phyloP scores from a whole-genome alignment of 495 filamentous ascomycete genomes.

The Xylaria curta region DNA sequence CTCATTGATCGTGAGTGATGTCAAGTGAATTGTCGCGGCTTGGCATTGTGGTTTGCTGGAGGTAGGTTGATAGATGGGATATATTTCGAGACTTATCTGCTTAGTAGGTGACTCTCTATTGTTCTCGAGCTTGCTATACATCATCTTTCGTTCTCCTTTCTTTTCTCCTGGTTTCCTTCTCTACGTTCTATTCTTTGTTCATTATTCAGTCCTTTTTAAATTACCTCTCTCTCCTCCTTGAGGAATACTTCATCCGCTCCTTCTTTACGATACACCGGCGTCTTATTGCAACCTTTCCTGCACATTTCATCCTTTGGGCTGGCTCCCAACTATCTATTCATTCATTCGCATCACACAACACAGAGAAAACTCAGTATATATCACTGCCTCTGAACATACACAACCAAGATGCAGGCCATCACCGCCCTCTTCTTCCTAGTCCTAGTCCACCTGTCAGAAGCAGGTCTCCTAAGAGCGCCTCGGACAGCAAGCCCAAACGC shows the following conservation, averaged over 20 bases:
- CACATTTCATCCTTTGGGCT: neutral
- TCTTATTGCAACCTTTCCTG: neutral
- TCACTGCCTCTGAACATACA: neutral
- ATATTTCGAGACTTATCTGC: neutral
- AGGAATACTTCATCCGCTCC: neutral
- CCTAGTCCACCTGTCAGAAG: slow-evolving; percentile 25
- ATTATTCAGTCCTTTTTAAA: neutral
- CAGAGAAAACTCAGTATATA: neutral
- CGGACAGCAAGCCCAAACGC: neutral
- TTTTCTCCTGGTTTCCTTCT: neutral
- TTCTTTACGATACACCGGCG: neutral
- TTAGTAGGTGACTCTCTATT: neutral
- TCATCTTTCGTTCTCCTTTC: neutral
- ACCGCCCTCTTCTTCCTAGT: slow-evolving; percentile 26
- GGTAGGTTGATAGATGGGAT: neutral
- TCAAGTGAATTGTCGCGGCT: slow-evolving; percentile 5
- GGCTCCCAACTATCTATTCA: slow-evolving; percentile 1
- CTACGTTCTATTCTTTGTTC: slow-evolving; percentile 1
- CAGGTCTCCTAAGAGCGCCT: neutral
- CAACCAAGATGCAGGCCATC: slow-evolving; percentile 28
- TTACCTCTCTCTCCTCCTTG: no score
- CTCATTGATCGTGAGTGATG: neutral
- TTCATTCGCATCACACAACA: neutral
- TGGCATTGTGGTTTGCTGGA: slow-evolving; percentile 1
- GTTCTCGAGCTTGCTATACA: neutral